Evolutionary conservation across 108 stramenopile genomes (phyloP).

Genomic region (Cyclostephanos tholiformis): DNA sequence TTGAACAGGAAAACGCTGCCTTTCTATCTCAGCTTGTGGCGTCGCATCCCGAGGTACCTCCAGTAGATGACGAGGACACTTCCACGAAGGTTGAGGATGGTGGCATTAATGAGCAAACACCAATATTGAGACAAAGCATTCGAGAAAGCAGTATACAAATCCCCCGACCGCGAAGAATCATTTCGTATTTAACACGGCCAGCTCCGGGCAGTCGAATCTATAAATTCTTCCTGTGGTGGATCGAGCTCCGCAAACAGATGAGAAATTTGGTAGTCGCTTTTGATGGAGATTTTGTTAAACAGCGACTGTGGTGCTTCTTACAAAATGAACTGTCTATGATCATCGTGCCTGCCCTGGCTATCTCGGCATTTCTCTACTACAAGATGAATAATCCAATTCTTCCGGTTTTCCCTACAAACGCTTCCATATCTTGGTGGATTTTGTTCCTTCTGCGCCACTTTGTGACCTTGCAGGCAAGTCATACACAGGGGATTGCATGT

Average conservation of each 20-base stretch:
- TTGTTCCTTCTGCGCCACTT: conserved; percentile 66
- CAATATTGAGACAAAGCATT: conserved; percentile 28
- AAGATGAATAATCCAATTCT: conserved; percentile 67
- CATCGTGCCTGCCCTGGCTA: conserved; percentile 21
- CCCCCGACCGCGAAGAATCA: neutral
- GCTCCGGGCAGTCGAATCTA: conserved; percentile 11
- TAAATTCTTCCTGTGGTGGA: conserved; percentile 25
- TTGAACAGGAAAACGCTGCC: conserved; percentile 35
- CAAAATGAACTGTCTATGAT: conserved; percentile 24
- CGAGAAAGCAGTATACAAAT: neutral
- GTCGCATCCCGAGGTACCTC: conserved; percentile 25
- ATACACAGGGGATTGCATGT: neutral
- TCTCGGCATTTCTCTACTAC: conserved; percentile 52
- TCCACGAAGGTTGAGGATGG: neutral
- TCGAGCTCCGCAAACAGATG: conserved; percentile 27
- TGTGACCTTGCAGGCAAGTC: conserved; percentile 50
- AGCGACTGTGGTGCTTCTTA: conserved; percentile 10
- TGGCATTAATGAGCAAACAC: conserved; percentile 43
- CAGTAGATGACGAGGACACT: conserved; percentile 8
- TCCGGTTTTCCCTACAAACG: conserved; percentile 59
- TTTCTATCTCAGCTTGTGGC: conserved; percentile 33
- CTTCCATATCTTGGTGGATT: conserved; percentile 71
- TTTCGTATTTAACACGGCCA: conserved; percentile 5
- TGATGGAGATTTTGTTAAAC: conserved; percentile 30
- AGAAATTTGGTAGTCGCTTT: conserved; percentile 32